Conservation (phyloP, 2,329 filamentous ascomycete genomes). For the Diaporthe destruens region DNA sequence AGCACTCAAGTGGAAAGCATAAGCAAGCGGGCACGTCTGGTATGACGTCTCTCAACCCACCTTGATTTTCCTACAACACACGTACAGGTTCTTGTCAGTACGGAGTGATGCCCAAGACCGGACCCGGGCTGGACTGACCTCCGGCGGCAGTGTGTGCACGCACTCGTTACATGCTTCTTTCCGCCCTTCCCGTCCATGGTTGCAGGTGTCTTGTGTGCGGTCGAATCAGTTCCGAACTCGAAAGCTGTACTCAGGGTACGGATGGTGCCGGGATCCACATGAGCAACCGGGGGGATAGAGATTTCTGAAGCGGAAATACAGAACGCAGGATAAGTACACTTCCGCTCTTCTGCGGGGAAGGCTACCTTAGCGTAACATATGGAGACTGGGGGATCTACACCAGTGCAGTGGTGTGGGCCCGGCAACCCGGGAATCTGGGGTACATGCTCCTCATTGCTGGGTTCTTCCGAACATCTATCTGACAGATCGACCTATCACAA, state of each 20-base stretch:
- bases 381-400: constrained; percentile 1
- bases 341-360: constrained; percentile 2
- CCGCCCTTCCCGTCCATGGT: constrained; percentile 2
- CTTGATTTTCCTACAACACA: constrained; percentile 12
- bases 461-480: background rate
- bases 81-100: background rate
- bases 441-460: background rate
- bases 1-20: background rate
- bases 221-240: background rate
- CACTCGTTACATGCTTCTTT: constrained; percentile 24
- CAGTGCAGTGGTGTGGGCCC: background rate
- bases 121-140: background rate
- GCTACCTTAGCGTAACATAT: background rate
- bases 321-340: background rate
- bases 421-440: background rate
- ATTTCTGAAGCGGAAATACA: background rate
- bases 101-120: too few relatives aligned
- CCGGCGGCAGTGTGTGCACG: constrained; percentile 12
- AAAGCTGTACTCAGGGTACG: background rate
- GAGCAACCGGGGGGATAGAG: background rate
- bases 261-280: background rate
- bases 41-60: background rate
- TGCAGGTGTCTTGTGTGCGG: background rate
- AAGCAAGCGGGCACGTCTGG: background rate
- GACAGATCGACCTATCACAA: background rate